These are phyloP conservation scores for Tetracentron sinense DNA, from an alignment of 164 flowering plant genomes.

Conservation along the genomic window DNA sequence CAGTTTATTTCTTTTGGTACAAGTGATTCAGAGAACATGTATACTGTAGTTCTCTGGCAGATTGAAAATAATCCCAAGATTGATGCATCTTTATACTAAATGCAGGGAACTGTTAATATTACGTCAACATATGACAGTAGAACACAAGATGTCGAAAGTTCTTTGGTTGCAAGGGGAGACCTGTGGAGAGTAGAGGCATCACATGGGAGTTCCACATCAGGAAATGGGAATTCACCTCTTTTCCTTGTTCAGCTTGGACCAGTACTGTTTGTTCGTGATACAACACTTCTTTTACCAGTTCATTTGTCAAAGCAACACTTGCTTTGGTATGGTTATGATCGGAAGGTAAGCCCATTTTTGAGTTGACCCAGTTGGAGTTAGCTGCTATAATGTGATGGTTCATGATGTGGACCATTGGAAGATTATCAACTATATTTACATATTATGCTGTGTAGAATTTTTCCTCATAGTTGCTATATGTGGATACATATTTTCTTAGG, in stretches of 20 bases:
- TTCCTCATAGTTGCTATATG: too few relatives aligned
- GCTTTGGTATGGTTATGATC: slow-evolving; percentile 99
- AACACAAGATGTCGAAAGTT: slow-evolving; percentile 63
- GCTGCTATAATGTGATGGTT: not conserved
- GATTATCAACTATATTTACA: not conserved
- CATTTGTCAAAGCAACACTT: slow-evolving; percentile 95
- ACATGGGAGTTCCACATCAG: slow-evolving; percentile 65
- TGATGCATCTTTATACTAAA: slow-evolving; percentile 5
- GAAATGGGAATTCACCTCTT: slow-evolving; percentile 71
- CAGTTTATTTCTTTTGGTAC: too few relatives aligned
- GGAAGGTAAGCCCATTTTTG: slow-evolving; percentile 55
- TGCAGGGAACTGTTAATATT: slow-evolving; percentile 71
- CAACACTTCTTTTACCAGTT: slow-evolving; percentile 89
- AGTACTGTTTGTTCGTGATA: slow-evolving; percentile 80
- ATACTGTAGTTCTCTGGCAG: not conserved
- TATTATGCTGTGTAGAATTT: not conserved
- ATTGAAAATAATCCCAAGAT: not conserved
- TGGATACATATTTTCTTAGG: too few relatives aligned
- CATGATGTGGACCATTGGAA: not conserved
- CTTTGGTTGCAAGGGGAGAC: slow-evolving; percentile 89
- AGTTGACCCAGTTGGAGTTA: not conserved
- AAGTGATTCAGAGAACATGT: not conserved
- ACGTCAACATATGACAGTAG: slow-evolving; percentile 87
- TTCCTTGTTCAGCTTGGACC: slow-evolving; percentile 96
- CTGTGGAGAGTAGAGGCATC: slow-evolving; percentile 97